Evolutionary conservation across 192 early-diverging fungal species (phyloP).

Genomic region (Geranomyces michiganensis): DNA sequence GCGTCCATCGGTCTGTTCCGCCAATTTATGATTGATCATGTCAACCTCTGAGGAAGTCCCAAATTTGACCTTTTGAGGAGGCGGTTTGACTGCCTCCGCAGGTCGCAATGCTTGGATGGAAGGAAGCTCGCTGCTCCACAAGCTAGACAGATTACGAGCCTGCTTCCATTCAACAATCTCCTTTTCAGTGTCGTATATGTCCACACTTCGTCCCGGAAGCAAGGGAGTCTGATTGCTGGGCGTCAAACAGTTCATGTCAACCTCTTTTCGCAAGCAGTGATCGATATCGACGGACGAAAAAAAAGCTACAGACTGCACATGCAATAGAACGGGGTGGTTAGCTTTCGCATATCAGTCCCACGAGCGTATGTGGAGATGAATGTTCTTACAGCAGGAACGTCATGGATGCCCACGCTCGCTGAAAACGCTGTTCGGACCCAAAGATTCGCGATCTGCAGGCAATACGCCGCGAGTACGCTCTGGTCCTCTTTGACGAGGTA

Average conservation of each 20-base stretch:
- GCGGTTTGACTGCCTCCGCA: too few relatives aligned
- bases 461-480: conserved; percentile 70
- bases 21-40: too few relatives aligned
- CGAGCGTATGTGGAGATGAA: neutral
- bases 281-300: conserved; percentile 96
- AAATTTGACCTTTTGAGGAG: too few relatives aligned
- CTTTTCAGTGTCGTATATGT: conserved; percentile 28
- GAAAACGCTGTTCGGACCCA: conserved; percentile 93
- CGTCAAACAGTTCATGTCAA: conserved; percentile 82
- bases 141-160: neutral
- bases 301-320: conserved; percentile 76
- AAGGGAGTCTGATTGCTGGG: conserved; percentile 67
- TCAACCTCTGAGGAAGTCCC: too few relatives aligned
- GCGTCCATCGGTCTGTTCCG: neutral
- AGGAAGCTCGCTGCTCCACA: neutral
- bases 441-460: conserved; percentile 88
- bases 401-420: conserved; percentile 78
- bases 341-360: too few relatives aligned
- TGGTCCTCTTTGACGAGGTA: conserved; percentile 84
- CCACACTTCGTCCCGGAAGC: conserved; percentile 14
- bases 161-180: conserved; percentile 20
- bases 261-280: conserved; percentile 88
- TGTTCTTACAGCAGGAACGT: conserved; percentile 74
- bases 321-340: neutral
- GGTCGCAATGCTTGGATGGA: neutral